Evolutionary conservation across 495 filamentous ascomycete genomes (phyloP), one percentile per base, ranked within the genome.

Genomic region (Cryomyces minteri): DNA sequence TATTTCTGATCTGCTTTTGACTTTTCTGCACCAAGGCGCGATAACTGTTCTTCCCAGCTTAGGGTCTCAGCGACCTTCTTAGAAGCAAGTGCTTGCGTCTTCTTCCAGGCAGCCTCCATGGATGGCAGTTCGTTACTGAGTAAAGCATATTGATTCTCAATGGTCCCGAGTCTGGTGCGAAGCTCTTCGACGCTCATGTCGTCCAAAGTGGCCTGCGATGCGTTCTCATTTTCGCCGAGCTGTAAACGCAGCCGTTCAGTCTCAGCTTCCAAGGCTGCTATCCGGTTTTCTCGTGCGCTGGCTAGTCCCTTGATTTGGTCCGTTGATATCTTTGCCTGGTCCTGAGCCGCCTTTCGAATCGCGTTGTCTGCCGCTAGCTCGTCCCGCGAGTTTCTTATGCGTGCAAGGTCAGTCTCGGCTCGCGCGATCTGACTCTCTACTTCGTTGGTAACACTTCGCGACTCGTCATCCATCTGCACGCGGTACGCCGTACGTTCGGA

Each of bases 1-100:
- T 93, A 98, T 61, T 96, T 96, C 59, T 95, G 88, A 54, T 96
- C 88, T 0, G 92, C 92, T 57, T 94, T 96, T 32, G 77, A 74
- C 61, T 96, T 98, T 60, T 98, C 90, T 0, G 85, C 87, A 4
- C 68, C 72, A 7, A 90, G 65, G 5, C 81, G 65, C 29, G 73
- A 69, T 36, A 92, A 66, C 49, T 79, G 79, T 40, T 95, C 88
- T 63, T 96, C 90, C 52, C 82, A 62, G 3, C 71, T 73, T 5
- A 67, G 58, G 43, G 81, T 73, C 47, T 90, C 85, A 45, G 76
- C 69, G 14, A 94, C 76, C 60, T 94, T 96, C 59, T 84, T 84
- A 12, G 78, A 76, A n/a, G 83, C 84, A 29, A 93, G 60, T 11
- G 74, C 76, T 49, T 82, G 80, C 31, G 87, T 78, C 56, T 86